Evolutionary conservation across 345 rosid species (phyloP), one percentile per base, ranked within the genome.

Genomic region (Salix viminalis): DNA sequence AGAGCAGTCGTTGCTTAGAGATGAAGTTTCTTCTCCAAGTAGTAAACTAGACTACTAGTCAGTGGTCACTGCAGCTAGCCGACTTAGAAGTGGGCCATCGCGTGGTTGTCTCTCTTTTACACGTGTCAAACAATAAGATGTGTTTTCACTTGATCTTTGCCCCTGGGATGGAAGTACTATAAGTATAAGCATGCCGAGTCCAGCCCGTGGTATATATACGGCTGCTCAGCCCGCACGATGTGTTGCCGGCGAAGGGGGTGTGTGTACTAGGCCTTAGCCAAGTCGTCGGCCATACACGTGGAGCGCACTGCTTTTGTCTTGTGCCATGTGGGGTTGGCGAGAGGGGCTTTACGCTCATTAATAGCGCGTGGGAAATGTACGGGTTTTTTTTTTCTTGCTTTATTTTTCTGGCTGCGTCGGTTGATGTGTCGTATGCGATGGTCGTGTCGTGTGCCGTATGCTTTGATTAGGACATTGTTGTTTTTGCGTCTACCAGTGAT

Each of bases 391-490:
- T 10, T 52, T 16, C 19, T 48, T 50, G 19, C 10, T 24, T 4
- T 39, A 4, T 19, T 58, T 12, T 56, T 42, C 4, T 34, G 34
- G 50, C 46, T 26, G 15, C 78, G 78, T 62, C 69, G 79, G 75
- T 71, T 71, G 71, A 69, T 48, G 67, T 73, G 80, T 75, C 65
- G 24, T 70, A 64, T 69, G 67, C 65, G 77, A 75, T 16, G 77
- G 75, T 62, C 28, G 65, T 61, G 79, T 21, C 3, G 44, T 44
- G 34, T 56, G 75, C 6, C 30, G 7, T 42, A 7, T 39, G 11
- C 26, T 66, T 71, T 41, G 56, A 36, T 36, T 0, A 36, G 7
- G 37, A 36, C 37, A 34, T 34, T 0, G 37, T 36, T 36, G 37
- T 36, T 36, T 34, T 36, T 36, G 6, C 37, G 37, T 36, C 37